Conservation (phyloP, 345 rosid genomes). For the Raphanus raphanistrum region DNA sequence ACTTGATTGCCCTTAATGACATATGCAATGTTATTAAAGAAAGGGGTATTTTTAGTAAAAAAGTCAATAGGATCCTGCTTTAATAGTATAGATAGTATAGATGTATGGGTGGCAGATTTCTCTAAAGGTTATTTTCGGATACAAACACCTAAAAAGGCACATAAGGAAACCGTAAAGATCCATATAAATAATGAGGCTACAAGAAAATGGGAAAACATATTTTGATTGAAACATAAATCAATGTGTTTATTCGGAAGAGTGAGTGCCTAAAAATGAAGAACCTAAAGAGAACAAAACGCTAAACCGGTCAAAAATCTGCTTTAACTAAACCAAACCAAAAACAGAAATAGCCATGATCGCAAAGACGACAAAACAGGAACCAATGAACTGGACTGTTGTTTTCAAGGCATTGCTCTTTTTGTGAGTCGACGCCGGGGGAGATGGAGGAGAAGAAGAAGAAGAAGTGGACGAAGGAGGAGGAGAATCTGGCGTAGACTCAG, state of each 20-base stretch:
- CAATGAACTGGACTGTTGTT: conserved; percentile 7
- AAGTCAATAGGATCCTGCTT: no score
- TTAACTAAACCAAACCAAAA: conserved; percentile 27
- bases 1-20: no score
- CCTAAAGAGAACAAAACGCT: not conserved
- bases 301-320: not conserved
- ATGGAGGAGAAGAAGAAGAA: conserved; percentile 21
- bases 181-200: not conserved
- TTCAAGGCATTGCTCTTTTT: conserved; percentile 34
- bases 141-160: not conserved
- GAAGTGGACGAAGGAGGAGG: conserved; percentile 25
- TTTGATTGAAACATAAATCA: not conserved
- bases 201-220: conserved; percentile 5
- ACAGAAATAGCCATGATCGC: conserved; percentile 17
- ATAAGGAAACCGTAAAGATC: not conserved
- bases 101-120: no score
- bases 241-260: not conserved
- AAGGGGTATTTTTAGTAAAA: no score
- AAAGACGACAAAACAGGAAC: conserved; percentile 19
- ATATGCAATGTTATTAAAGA: no score
- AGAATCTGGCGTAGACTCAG: conserved; percentile 28
- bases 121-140: not conserved
- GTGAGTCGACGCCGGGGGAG: conserved; percentile 24
- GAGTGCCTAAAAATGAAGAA: conserved; percentile 9
- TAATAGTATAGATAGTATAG: no score